Evolutionary conservation across 495 filamentous ascomycete species (phyloP), one percentile per base, ranked within the genome.

Genomic region (Aspergillus campestris): DNA sequence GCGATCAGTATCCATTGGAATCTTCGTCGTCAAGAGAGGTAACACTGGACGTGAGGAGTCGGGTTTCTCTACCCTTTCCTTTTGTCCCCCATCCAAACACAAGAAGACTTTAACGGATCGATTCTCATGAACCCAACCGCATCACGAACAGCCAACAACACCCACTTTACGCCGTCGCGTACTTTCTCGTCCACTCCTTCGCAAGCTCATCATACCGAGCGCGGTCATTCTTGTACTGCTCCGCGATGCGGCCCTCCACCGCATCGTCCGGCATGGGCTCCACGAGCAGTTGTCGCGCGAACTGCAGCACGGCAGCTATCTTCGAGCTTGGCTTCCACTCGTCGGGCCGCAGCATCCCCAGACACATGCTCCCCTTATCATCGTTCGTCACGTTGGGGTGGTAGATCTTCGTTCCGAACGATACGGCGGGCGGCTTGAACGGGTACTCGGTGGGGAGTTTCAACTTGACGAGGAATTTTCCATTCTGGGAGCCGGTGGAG

Each of bases 301-400:
- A 87, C 52, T 83, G 75, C 35, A 98, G 78, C 24, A 97, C 88
- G 8, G 79, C 79, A 31, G 66, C 61, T 47, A 97, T 79, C 67
- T 82, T 84, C 48, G 81, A 84, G 29, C 80, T 80, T 1, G 92
- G 92, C 74, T 98, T 98, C 94, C 94, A 98, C 57, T 89, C 84
- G 48, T 96, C 94, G 15, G 81, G 53, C 46, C 89, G 84, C 50
- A 98, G 77, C 66, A 94, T 81, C 8, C 82, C 85, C 31, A 98
- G 76, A 64, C 92, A 98, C 85, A 98, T 94, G 58, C 74, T 80
- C 7, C 92, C 92, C 46, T 84, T 84, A 52, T 82, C 83, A 65
- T 97, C 94, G 74, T 95, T 95, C 59, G 86, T 89, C 37, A 98
- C 81, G 68, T 98, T 98, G 10, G 94, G 94, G 74, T 98, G 92